These are phyloP conservation scores for Pilobolus umbonatus DNA, from an alignment of 192 early-diverging fungal species.

Conservation along the genomic window DNA sequence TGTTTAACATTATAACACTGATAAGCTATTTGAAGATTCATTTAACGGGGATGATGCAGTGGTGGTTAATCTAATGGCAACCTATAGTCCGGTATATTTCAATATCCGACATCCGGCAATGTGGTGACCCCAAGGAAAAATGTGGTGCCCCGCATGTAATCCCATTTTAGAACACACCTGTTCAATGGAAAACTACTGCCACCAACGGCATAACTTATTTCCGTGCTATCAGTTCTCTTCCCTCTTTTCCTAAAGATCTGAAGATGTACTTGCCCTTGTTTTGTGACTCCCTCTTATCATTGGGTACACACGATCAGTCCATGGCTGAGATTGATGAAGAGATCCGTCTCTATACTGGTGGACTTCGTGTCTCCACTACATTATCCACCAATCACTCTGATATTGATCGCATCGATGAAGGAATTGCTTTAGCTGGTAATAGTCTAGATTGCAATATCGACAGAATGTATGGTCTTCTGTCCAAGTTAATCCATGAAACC, in stretches of 20 bases:
- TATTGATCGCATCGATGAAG: constrained; percentile 51
- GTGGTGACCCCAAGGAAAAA: too few relatives aligned
- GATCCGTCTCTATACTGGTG: constrained; percentile 80
- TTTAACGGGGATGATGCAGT: too few relatives aligned
- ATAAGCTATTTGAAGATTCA: too few relatives aligned
- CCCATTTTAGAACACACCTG: constrained; percentile 42
- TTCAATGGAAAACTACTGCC: constrained; percentile 71
- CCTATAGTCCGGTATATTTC: too few relatives aligned
- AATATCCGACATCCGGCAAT: too few relatives aligned
- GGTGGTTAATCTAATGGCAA: too few relatives aligned
- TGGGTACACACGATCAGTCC: constrained; percentile 56
- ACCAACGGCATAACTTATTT: constrained; percentile 95
- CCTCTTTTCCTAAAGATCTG: constrained; percentile 48
- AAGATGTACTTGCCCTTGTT: constrained; percentile 76
- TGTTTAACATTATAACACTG: too few relatives aligned
- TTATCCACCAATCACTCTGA: constrained; percentile 59
- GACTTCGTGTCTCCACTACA: constrained; percentile 66
- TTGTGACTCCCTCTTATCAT: constrained; percentile 59
- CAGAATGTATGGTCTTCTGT: constrained; percentile 67
- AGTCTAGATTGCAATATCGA: constrained; percentile 71
- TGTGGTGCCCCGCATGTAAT: too few relatives aligned
- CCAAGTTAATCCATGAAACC: constrained; percentile 66
- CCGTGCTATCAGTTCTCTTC: constrained; percentile 63
- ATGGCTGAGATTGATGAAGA: constrained; percentile 87
- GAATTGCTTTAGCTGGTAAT: constrained; percentile 57